A percentile compares a stretch with the other conserved stretches of the same genome.
Conservation (phyloP, 2,329 filamentous ascomycete genomes). For the Blastomyces parvus region DNA sequence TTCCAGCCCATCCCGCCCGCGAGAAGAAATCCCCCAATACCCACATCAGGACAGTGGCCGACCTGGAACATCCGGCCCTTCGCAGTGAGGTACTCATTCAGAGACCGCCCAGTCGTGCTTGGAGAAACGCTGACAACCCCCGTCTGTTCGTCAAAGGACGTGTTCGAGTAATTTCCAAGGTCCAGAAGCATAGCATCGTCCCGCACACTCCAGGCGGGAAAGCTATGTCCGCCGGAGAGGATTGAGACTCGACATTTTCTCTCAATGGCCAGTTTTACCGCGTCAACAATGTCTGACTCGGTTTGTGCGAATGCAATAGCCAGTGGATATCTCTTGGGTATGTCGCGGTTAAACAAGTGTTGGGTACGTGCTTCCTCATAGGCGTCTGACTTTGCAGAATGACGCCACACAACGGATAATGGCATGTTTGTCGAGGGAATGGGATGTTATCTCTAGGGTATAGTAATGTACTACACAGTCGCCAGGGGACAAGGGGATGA, state of each 20-base stretch:
- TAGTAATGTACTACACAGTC: too few relatives aligned
- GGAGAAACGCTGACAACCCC: neutral
- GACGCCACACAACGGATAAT: neutral
- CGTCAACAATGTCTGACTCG: neutral
- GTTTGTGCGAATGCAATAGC: neutral
- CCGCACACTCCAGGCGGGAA: constrained; percentile 2
- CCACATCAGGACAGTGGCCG: constrained; percentile 3
- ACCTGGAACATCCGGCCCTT: neutral
- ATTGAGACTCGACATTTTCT: neutral
- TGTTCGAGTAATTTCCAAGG: neutral
- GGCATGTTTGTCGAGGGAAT: neutral
- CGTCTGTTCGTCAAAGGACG: neutral
- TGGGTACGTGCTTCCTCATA: neutral
- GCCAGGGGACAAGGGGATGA: too few relatives aligned
- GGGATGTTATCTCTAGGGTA: too few relatives aligned
- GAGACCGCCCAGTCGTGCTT: neutral
- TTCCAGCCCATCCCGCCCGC: constrained; percentile 6
- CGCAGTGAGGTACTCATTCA: neutral
- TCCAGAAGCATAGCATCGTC: constrained; percentile 3
- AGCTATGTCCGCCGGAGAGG: constrained; percentile 1
- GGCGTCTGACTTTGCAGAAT: neutral
- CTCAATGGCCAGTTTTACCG: neutral
- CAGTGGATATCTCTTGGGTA: neutral
- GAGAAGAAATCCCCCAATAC: constrained; percentile 3
- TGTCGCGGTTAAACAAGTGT: neutral